Percentiles rank a stretch among this genome's conserved stretches.
Conservation (phyloP, 169 alveolate genomes). For the Hepatocystis sp. region DNA sequence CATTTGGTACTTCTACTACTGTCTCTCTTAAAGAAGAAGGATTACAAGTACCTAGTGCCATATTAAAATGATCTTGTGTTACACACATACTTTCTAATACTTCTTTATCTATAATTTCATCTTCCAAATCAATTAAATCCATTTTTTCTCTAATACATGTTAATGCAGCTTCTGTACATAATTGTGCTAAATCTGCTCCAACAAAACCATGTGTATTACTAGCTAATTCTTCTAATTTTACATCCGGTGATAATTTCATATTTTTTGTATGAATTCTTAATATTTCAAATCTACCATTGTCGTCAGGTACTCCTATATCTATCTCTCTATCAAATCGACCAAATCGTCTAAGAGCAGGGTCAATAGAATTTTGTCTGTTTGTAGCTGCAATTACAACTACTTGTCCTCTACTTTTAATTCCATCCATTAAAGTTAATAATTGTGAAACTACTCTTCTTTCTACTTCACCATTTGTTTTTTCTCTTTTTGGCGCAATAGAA, state of each 20-base stretch:
- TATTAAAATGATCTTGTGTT: slow-evolving; percentile 98
- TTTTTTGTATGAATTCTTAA: slow-evolving; percentile 99
- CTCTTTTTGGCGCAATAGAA: slow-evolving; percentile 99
- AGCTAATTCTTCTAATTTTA: slow-evolving; percentile 98
- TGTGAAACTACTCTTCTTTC: slow-evolving; percentile 99
- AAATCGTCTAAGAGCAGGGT: slow-evolving; percentile 99
- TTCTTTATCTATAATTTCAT: slow-evolving; percentile 98
- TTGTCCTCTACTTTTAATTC: slow-evolving; percentile 99
- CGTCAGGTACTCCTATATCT: slow-evolving; percentile 99
- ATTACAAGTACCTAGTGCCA: slow-evolving; percentile 97
- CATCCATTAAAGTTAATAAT: slow-evolving; percentile 99
- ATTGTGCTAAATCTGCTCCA: slow-evolving; percentile 97
- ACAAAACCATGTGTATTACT: slow-evolving; percentile 99
- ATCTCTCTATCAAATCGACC: slow-evolving; percentile 99
- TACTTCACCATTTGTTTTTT: slow-evolving; percentile 99
- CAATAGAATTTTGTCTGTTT: slow-evolving; percentile 99
- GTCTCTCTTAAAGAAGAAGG: slow-evolving; percentile 98
- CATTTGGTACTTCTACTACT: slow-evolving; percentile 99
- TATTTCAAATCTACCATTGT: slow-evolving; percentile 99
- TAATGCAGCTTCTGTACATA: slow-evolving; percentile 98
- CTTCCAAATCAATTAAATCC: slow-evolving; percentile 99
- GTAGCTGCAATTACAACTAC: slow-evolving; percentile 99
- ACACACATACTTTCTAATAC: slow-evolving; percentile 99
- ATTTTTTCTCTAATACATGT: slow-evolving; percentile 99
- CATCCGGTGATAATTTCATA: slow-evolving; percentile 99